These are phyloP conservation scores for Mariannaea sp. DNA, from an alignment of 2,329 filamentous ascomycete species.

Conservation along the genomic window DNA sequence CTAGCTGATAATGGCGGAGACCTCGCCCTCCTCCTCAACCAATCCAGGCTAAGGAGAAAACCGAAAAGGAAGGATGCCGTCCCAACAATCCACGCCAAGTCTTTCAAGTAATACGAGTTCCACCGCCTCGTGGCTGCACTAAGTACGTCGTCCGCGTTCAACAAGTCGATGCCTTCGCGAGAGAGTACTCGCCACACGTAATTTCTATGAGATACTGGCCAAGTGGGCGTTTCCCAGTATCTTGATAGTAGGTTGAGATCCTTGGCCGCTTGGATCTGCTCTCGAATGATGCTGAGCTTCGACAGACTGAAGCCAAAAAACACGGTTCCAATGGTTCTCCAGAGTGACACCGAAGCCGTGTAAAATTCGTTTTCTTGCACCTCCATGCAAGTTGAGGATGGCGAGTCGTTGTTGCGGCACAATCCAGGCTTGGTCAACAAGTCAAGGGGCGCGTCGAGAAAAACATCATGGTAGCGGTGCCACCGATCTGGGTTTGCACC, in stretches of 20 bases:
- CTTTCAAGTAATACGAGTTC: constrained; percentile 23
- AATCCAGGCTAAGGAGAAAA: constrained; percentile 23
- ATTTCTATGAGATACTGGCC: constrained; percentile 61
- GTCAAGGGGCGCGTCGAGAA: constrained; percentile 68
- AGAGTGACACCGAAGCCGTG: constrained; percentile 66
- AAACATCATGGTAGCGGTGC: constrained; percentile 55
- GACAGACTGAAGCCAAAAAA: constrained; percentile 44
- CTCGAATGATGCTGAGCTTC: constrained; percentile 48
- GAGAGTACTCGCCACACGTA: constrained; percentile 61
- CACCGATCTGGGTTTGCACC: constrained; percentile 18
- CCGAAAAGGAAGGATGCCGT: constrained; percentile 25
- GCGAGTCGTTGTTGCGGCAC: background rate
- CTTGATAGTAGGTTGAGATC: constrained; percentile 57
- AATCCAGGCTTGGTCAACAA: constrained; percentile 34
- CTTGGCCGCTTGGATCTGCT: constrained; percentile 55
- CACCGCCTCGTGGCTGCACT: constrained; percentile 38
- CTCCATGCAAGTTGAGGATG: background rate
- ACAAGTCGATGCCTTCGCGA: constrained; percentile 59
- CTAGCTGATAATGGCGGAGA: too few relatives aligned
- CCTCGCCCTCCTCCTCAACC: constrained; percentile 24
- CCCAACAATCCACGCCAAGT: constrained; percentile 29
- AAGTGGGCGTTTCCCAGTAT: constrained; percentile 65
- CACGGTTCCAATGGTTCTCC: constrained; percentile 54
- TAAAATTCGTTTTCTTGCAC: constrained; percentile 58
- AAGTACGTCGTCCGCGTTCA: constrained; percentile 66